Conservation (phyloP, 75 land plant genomes). For the Sequoiadendron giganteum region DNA sequence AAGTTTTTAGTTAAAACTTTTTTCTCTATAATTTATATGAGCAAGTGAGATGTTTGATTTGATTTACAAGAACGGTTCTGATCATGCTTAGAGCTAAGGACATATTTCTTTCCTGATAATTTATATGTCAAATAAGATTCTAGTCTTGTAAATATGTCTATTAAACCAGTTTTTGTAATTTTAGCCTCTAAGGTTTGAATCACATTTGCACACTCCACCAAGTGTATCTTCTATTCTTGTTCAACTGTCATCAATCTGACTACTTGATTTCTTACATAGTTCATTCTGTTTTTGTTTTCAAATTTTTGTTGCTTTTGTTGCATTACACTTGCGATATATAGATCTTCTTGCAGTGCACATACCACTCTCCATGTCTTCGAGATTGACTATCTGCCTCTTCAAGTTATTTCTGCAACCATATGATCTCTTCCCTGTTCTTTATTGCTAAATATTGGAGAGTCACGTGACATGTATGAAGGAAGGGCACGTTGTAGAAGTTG, state of each 20-base stretch:
- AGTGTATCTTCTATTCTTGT: slow-evolving; percentile 76
- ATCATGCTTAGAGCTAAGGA: too few species aligned
- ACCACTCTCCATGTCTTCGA: slow-evolving; percentile 95
- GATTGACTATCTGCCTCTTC: slow-evolving; percentile 91
- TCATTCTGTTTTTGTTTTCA: slow-evolving; percentile 74
- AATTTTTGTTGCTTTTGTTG: slow-evolving; percentile 56
- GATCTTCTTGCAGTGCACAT: slow-evolving; percentile 73
- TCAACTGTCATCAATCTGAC: slow-evolving; percentile 71
- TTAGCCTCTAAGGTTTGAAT: slow-evolving; percentile 82
- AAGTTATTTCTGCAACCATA: slow-evolving; percentile 51
- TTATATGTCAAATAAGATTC: too few species aligned
- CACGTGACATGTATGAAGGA: too few species aligned
- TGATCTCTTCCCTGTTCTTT: slow-evolving; percentile 60
- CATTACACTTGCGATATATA: slow-evolving; percentile 58
- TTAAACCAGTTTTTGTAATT: too few species aligned
- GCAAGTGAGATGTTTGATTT: too few species aligned
- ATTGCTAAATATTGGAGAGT: too few species aligned
- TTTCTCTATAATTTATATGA: too few species aligned
- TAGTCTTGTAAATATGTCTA: too few species aligned
- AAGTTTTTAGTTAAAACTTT: too few species aligned
- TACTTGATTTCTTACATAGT: slow-evolving; percentile 74
- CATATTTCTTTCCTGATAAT: too few species aligned
- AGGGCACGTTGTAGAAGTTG: too few species aligned
- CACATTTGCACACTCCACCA: slow-evolving; percentile 54
- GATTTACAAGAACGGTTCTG: too few species aligned